Percentiles rank a stretch among this genome's conserved stretches.
phyloP scores from a whole-genome alignment of 1,139 yeast genomes.

The Eremothecium sinecaudum region DNA sequence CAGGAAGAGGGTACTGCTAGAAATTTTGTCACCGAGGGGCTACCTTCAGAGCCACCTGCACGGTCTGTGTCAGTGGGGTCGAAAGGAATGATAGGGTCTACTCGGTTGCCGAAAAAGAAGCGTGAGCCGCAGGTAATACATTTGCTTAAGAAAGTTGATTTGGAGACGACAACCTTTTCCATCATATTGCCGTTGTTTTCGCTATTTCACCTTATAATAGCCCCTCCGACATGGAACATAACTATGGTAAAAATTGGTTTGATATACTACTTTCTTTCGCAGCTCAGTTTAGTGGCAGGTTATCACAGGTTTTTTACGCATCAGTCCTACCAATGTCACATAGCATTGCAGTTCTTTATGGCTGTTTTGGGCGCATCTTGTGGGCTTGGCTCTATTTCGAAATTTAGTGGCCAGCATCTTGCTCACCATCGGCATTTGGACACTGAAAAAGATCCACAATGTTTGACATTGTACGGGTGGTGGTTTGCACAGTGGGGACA shows the following conservation, averaged over 20 bases:
- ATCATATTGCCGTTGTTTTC: constrained; percentile 19
- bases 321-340: constrained; percentile 38
- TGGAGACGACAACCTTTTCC: constrained; percentile 18
- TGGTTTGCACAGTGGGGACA: constrained; percentile 26
- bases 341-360: constrained; percentile 36
- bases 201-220: constrained; percentile 14
- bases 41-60: too few relatives aligned
- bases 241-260: constrained; percentile 30
- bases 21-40: too few relatives aligned
- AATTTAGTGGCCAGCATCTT: constrained; percentile 59
- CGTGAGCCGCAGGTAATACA: constrained; percentile 22
- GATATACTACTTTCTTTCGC: constrained; percentile 36
- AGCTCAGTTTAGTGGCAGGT: constrained; percentile 42
- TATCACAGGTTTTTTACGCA: constrained; percentile 64
- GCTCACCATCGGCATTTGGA: constrained; percentile 66
- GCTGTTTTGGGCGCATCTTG: constrained; percentile 49
- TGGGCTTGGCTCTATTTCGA: constrained; percentile 52
- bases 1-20: too few relatives aligned
- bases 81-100: too few relatives aligned
- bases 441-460: constrained; percentile 60
- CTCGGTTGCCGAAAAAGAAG: too few relatives aligned
- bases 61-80: too few relatives aligned
- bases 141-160: constrained; percentile 19
- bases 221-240: constrained; percentile 15
- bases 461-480: constrained; percentile 31